Base-by-base conservation (phyloP, 345 rosid genomes). In the Citrus unshiu region DNA sequence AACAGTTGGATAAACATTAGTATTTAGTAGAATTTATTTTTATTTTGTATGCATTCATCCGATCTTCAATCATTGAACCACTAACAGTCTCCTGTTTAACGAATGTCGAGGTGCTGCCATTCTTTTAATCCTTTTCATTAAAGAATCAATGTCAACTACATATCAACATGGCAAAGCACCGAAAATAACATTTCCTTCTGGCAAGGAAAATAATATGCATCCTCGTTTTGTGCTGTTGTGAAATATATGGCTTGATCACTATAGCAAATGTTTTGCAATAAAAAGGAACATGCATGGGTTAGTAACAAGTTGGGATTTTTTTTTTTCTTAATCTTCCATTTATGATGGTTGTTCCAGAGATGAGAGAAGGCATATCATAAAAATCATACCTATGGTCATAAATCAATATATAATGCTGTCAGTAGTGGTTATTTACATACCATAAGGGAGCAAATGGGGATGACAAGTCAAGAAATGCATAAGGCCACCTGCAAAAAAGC, bases 401-500 rank as follows among this genome's bases (percentile, higher is more conserved):
- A 24, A 71, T 54, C 62, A 30, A 18, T 43, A 32, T 32, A 12
- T 21, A 18, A 65, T 66, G 24, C 35, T 65, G 35, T n/a, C 9
- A 27, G 78, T 22, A 24, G 14, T 49, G 29, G 46, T 12, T 18
- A 13, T 27, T 27, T 40, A 69, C 87, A 46, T 91, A 96, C 99
- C 99, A 94, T 77, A 94, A 70, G 21, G 97, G 95, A 70, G 99
- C 93, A 72, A 86, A 87, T 5, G 89, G 49, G 34, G 92, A 84
- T 63, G 97, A 90, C 76, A 96, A 77, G 85, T 94, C 97, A 29
- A 94, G 94, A 84, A 96, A 93, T 37, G 93, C 89, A 86, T 96
- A 96, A 5, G 98, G 98, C 99, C 98, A 96, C 98, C 99, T 95
- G 80, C 43, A 74, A 66, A 84, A 69, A 70, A 70, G 73, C n/a